Evolutionary conservation across 768 basidiomycete species (phyloP).

Genomic region (Austroboletus eburneus): DNA sequence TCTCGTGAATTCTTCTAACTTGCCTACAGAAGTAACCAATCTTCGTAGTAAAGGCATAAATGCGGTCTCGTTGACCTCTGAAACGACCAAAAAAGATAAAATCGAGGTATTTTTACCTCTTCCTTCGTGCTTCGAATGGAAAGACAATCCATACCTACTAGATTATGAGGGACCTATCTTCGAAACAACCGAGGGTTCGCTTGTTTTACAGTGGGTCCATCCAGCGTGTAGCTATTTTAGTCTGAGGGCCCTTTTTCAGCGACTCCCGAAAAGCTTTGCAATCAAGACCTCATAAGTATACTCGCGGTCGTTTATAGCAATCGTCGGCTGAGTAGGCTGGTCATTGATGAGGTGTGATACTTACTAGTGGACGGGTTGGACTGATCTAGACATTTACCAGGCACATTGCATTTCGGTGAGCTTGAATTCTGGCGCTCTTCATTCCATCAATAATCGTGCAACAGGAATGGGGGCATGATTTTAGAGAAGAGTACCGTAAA

Average conservation of each 20-base stretch:
- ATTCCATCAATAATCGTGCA: neutral
- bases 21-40: conserved; percentile 54
- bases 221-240: neutral
- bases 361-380: neutral
- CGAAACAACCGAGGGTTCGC: conserved; percentile 52
- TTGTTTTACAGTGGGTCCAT: conserved; percentile 66
- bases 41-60: conserved; percentile 51
- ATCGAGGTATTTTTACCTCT: conserved; percentile 41
- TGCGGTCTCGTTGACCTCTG: conserved; percentile 64
- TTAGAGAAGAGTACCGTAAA: conserved; percentile 67
- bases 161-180: conserved; percentile 60
- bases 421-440: neutral
- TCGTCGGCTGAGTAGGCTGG: conserved; percentile 62
- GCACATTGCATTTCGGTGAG: conserved; percentile 81
- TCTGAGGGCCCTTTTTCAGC: conserved; percentile 35
- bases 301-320: conserved; percentile 51
- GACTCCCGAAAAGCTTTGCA: conserved; percentile 72
- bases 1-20: conserved; percentile 1
- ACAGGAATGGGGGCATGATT: conserved; percentile 85
- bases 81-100: conserved; percentile 53
- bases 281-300: conserved; percentile 46
- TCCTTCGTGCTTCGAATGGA: neutral
- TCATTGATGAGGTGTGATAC: conserved; percentile 69
- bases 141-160: conserved; percentile 28
- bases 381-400: conserved; percentile 32